Conservation (phyloP, 192 early-diverging fungal genomes). For the Mortierella hygrophila region DNA sequence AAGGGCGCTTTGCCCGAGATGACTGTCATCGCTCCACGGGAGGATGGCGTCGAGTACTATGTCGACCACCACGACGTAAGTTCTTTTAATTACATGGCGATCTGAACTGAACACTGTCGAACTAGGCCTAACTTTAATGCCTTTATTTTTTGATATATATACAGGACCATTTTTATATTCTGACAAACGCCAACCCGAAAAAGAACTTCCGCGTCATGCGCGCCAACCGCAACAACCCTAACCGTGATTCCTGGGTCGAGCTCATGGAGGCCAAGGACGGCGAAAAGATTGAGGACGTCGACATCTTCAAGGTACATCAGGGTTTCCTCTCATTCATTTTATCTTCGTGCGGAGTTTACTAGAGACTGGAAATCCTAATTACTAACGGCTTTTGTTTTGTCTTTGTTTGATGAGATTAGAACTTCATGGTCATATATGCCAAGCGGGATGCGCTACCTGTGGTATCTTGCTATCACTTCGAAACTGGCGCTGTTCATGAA, state of each 20-base stretch:
- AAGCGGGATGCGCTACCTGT: constrained; percentile 67
- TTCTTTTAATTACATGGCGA: not conserved
- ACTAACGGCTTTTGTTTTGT: not conserved
- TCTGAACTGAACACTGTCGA: not conserved
- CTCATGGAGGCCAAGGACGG: constrained; percentile 67
- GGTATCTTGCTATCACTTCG: constrained; percentile 64
- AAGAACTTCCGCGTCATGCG: constrained; percentile 74
- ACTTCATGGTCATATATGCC: constrained; percentile 63
- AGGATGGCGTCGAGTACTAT: constrained; percentile 76
- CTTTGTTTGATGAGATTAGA: constrained; percentile 21
- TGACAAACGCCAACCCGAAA: constrained; percentile 65
- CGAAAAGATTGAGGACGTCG: constrained; percentile 82
- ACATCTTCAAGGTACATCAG: constrained; percentile 70
- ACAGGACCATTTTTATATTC: constrained; percentile 62
- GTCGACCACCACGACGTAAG: constrained; percentile 79
- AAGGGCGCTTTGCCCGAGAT: constrained; percentile 44
- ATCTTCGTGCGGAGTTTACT: not conserved
- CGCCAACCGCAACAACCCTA: constrained; percentile 53
- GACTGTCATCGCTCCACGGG: constrained; percentile 66
- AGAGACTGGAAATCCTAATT: not conserved
- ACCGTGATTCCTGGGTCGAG: constrained; percentile 68
- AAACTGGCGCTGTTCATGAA: constrained; percentile 48
- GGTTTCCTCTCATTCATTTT: not conserved
- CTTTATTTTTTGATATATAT: too few relatives aligned
- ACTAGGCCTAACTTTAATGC: not conserved